These are phyloP conservation scores for Podospora fimiseda DNA, from an alignment of 495 filamentous ascomycete species.

Conservation along the genomic window DNA sequence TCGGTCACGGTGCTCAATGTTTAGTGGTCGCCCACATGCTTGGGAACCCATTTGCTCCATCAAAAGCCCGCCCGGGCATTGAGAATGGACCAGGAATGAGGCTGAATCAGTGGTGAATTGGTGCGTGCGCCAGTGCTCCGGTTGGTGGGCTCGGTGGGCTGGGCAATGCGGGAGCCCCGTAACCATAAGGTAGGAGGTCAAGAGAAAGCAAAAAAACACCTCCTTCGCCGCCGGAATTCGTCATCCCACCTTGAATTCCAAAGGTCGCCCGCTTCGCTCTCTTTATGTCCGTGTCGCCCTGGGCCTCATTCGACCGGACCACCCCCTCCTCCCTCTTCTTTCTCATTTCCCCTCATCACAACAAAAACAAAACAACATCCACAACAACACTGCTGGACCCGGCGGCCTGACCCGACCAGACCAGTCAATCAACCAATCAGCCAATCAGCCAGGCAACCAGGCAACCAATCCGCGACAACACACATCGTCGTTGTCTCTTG, in stretches of 20 bases:
- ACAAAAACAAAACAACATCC: not conserved
- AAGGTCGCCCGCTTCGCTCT: not conserved
- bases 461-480: too few relatives aligned
- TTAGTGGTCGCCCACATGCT: conserved; percentile 1
- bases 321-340: not conserved
- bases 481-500: too few relatives aligned
- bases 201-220: conserved; percentile 15
- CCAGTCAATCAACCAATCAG: not conserved
- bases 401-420: too few relatives aligned
- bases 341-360: not conserved
- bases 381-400: not conserved
- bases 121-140: conserved; percentile 9
- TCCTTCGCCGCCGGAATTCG: conserved; percentile 18
- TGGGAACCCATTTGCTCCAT: conserved; percentile 16
- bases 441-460: not conserved
- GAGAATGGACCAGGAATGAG: conserved; percentile 21
- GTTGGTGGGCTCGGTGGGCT: conserved; percentile 2
- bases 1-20: not conserved
- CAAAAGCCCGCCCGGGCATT: conserved; percentile 1
- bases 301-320: not conserved
- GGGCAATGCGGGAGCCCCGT: not conserved
- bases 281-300: not conserved
- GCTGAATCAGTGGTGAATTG: conserved; percentile 25
- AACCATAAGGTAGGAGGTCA: conserved; percentile 2
- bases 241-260: conserved; percentile 12